These are phyloP conservation scores for Xylaria sp. DNA, from an alignment of 2,329 filamentous ascomycete genomes.

Conservation along the genomic window DNA sequence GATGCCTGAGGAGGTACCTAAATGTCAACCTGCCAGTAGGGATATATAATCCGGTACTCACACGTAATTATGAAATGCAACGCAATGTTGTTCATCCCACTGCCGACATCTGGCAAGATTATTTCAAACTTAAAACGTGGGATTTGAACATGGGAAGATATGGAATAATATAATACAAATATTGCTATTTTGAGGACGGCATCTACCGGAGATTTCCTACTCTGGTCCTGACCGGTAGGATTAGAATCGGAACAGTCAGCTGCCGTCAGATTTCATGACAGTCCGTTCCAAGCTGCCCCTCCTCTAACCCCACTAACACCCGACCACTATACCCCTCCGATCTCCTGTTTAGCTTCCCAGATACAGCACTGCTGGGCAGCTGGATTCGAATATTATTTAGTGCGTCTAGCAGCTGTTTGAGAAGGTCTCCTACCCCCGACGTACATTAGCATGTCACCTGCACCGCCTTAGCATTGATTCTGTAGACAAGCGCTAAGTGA, in stretches of 20 bases:
- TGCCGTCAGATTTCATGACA: conserved; percentile 17
- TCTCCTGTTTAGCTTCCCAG: conserved; percentile 1
- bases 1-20: too few relatives aligned
- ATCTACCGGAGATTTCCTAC: conserved; percentile 31
- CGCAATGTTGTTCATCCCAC: background rate
- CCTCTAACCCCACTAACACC: background rate
- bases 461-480: background rate
- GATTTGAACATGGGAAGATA: background rate
- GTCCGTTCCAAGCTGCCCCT: background rate
- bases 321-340: conserved; percentile 4
- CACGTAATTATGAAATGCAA: too few relatives aligned
- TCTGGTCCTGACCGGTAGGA: conserved; percentile 34
- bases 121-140: background rate
- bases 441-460: background rate
- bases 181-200: conserved; percentile 1
- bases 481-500: background rate
- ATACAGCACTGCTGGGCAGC: background rate
- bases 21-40: too few relatives aligned
- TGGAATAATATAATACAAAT: conserved; percentile 8
- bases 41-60: too few relatives aligned
- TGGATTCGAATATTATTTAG: background rate
- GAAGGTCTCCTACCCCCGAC: background rate
- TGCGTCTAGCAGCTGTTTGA: background rate
- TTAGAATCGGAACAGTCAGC: conserved; percentile 33
- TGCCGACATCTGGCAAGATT: background rate